Evolutionary conservation across 1,139 yeast genomes (phyloP).

Genomic region (Pichia norvegensis): DNA sequence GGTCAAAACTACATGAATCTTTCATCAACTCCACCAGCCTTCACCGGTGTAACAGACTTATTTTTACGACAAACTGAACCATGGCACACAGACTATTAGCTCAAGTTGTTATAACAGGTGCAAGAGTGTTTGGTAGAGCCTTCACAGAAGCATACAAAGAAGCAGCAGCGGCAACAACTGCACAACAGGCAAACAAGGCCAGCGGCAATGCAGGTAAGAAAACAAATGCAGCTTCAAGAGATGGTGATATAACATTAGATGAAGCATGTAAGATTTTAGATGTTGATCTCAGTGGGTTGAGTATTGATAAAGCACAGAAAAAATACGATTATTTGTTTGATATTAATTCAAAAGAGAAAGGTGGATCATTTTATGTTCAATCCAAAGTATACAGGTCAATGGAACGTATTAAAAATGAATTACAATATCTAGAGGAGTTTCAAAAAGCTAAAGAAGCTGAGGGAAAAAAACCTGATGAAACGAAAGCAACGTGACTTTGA

Average conservation of each 20-base stretch:
- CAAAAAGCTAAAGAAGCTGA: slow-evolving; percentile 18
- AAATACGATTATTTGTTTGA: slow-evolving; percentile 80
- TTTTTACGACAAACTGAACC: background rate
- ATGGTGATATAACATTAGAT: slow-evolving; percentile 75
- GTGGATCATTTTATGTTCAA: slow-evolving; percentile 88
- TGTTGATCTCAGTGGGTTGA: slow-evolving; percentile 51
- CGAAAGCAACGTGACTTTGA: slow-evolving; percentile 5
- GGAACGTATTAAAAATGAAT: slow-evolving; percentile 52
- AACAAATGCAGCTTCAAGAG: slow-evolving; percentile 35
- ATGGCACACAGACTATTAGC: slow-evolving; percentile 87
- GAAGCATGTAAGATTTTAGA: slow-evolving; percentile 91
- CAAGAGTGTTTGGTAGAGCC: slow-evolving; percentile 92
- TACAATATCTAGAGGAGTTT: slow-evolving; percentile 35
- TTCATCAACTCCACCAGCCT: background rate
- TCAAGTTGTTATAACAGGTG: slow-evolving; percentile 88
- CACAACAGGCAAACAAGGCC: slow-evolving; percentile 50
- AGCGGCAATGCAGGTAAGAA: slow-evolving; percentile 41
- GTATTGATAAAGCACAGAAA: slow-evolving; percentile 56
- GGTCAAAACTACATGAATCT: background rate
- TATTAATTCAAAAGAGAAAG: slow-evolving; percentile 86
- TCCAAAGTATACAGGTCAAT: slow-evolving; percentile 85
- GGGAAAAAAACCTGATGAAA: background rate
- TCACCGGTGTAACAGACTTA: no score
- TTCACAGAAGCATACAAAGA: slow-evolving; percentile 96
- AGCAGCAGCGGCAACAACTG: slow-evolving; percentile 82